phyloP scores from a whole-genome alignment of 306 rosid genomes.

The Herpetospermum pedunculosum region DNA sequence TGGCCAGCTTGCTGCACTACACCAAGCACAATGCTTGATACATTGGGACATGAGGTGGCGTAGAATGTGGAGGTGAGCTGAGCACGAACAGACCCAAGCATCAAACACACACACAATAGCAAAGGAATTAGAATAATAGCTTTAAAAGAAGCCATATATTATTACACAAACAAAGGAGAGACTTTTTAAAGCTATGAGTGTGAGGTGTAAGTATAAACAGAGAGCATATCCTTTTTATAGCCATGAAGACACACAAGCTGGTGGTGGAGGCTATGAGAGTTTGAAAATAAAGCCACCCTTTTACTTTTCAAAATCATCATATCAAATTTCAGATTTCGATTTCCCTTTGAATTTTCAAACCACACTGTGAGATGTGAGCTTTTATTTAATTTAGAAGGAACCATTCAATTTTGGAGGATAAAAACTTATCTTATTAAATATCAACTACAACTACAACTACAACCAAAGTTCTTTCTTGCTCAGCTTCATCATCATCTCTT shows the following conservation, averaged over 20 bases:
- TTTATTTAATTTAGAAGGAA: background rate
- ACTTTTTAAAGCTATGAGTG: too few species aligned
- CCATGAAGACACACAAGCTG: background rate
- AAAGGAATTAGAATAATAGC: background rate
- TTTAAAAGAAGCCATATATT: background rate
- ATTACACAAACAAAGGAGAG: too few species aligned
- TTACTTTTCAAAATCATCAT: background rate
- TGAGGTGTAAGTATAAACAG: background rate
- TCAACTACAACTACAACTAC: background rate
- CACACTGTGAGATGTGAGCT: background rate
- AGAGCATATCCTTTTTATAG: background rate
- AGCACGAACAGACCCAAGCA: conserved; percentile 10
- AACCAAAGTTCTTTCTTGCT: background rate
- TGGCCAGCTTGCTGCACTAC: conserved; percentile 17
- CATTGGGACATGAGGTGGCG: conserved; percentile 12
- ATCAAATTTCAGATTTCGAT: background rate
- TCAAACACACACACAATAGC: background rate
- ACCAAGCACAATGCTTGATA: conserved; percentile 12
- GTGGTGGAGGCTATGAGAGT: background rate
- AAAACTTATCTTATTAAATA: background rate
- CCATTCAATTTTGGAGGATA: background rate
- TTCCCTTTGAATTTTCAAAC: conserved; percentile 1
- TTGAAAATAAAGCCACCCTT: conserved; percentile 3
- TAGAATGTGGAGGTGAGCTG: conserved; percentile 20
- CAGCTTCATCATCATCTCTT: background rate